Evolutionary conservation across 2,329 filamentous ascomycete genomes (phyloP).

Genomic region (Colletotrichum somersetense): DNA sequence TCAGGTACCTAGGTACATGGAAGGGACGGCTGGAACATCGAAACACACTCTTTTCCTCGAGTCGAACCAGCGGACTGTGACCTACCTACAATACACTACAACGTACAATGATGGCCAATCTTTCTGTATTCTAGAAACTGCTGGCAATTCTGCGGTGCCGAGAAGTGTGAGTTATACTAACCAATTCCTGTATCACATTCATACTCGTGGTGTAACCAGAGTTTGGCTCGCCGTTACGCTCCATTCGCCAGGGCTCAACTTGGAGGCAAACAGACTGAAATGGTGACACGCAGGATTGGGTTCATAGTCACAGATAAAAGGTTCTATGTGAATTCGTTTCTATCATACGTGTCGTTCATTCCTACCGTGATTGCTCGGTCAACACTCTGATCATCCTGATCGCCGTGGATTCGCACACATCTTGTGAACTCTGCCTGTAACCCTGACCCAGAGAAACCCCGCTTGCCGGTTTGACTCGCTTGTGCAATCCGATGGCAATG

Average conservation of each 20-base stretch:
- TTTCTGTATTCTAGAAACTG: neutral
- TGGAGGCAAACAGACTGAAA: neutral
- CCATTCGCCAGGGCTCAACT: neutral
- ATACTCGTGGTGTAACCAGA: neutral
- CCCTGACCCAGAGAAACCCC: neutral
- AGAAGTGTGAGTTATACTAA: neutral
- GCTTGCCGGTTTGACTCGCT: neutral
- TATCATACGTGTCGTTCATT: neutral
- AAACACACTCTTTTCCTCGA: neutral
- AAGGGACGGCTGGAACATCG: neutral
- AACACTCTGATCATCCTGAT: neutral
- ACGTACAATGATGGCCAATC: neutral
- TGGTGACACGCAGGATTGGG: neutral
- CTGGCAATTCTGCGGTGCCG: neutral
- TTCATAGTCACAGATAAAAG: neutral
- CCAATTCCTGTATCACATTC: neutral
- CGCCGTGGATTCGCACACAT: neutral
- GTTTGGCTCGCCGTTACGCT: neutral
- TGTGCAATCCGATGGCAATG: conserved; percentile 2
- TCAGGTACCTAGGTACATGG: no score
- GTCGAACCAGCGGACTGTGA: neutral
- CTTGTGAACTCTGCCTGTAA: neutral
- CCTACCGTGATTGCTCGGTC: neutral
- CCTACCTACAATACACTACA: no score
- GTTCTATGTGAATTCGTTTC: neutral